These are phyloP conservation scores for Dovyalis caffra DNA, from an alignment of 345 rosid genomes.

Conservation along the genomic window DNA sequence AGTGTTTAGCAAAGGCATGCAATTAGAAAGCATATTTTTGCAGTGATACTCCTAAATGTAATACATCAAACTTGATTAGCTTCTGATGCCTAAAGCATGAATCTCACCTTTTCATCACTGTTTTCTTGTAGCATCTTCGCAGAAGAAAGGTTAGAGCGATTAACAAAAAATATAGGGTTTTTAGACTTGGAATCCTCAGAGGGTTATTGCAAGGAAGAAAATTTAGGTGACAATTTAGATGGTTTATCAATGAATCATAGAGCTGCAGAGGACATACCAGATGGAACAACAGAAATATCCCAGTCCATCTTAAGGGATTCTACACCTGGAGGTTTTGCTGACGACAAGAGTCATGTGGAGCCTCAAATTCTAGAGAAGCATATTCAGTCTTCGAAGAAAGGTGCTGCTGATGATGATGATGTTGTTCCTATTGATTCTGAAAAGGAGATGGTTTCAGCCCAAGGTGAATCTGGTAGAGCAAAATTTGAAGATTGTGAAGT, in stretches of 20 bases:
- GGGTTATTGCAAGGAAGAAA: slow-evolving; percentile 33
- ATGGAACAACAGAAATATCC: slow-evolving; percentile 28
- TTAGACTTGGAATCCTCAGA: slow-evolving; percentile 48
- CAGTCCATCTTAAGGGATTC: slow-evolving; percentile 37
- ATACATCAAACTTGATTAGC: neutral
- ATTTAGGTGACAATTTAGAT: slow-evolving; percentile 23
- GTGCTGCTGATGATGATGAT: slow-evolving; percentile 27
- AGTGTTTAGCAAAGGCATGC: neutral
- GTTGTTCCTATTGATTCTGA: slow-evolving; percentile 29
- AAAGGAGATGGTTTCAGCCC: slow-evolving; percentile 33
- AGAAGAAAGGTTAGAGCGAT: slow-evolving; percentile 86
- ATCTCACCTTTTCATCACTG: slow-evolving; percentile 2
- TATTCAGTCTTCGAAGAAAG: slow-evolving; percentile 27
- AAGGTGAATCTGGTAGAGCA: slow-evolving; percentile 33
- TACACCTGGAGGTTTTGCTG: slow-evolving; percentile 33
- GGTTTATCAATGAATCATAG: slow-evolving; percentile 24
- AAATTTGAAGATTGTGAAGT: slow-evolving; percentile 36
- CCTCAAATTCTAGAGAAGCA: slow-evolving; percentile 38
- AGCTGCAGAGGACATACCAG: slow-evolving; percentile 28
- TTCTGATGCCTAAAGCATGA: neutral
- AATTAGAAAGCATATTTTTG: neutral
- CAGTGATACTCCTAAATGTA: neutral
- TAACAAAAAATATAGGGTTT: slow-evolving; percentile 58
- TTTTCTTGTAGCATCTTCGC: slow-evolving; percentile 68
- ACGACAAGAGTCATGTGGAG: slow-evolving; percentile 31